Evolutionary conservation across 225 moss, liverwort and hornwort genomes (phyloP), one percentile per base, ranked within the genome.

Genomic region (Climacium dendroides): DNA sequence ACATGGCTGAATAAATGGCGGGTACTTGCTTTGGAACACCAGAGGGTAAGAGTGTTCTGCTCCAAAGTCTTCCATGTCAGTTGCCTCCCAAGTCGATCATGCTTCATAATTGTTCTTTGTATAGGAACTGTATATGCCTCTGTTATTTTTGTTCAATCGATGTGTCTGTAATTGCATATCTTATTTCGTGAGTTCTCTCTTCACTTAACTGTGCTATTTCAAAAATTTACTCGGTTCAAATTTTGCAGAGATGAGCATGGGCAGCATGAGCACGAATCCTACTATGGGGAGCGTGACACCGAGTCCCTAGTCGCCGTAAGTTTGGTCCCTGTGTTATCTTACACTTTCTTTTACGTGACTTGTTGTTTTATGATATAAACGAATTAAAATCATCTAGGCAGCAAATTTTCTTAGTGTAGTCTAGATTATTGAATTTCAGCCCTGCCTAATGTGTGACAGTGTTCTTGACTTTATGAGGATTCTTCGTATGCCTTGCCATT

Each of bases 241-340:
- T 82, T 74, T 55, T 93, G 80, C 93, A 96, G 96, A 61, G 94
- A 93, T 80, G 95, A 91, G 86, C 94, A 92, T 90, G 96, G 96
- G 59, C 92, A 92, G 55, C 94, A 95, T 88, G 96, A 96, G 15
- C 96, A 96, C 85, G 96, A 94, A 37, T 95, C 96, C 34, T 96
- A 95, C 83, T 95, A 95, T 74, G 96, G 96, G 19, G 94, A 95
- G 5, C 96, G 96, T 88, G 95, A 95, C 50, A 93, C 94, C 5
- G 94, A 91, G 25, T 94, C 96, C 78, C 80, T 96, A 55, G 94
- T 96, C n/a, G 84, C 86, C 54, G 96, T 96, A 92, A 90, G 92
- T 78, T 90, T 52, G 35, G 28, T 63, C 73, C 48, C 66, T 76
- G 82, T 24, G 41, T 82, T 79, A 64, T 58, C 19, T 87, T 76